A percentile compares a stretch with the other conserved stretches of the same genome.
Conservation (phyloP, 1,284 basidiomycete species). For the Malassezia restricta region DNA sequence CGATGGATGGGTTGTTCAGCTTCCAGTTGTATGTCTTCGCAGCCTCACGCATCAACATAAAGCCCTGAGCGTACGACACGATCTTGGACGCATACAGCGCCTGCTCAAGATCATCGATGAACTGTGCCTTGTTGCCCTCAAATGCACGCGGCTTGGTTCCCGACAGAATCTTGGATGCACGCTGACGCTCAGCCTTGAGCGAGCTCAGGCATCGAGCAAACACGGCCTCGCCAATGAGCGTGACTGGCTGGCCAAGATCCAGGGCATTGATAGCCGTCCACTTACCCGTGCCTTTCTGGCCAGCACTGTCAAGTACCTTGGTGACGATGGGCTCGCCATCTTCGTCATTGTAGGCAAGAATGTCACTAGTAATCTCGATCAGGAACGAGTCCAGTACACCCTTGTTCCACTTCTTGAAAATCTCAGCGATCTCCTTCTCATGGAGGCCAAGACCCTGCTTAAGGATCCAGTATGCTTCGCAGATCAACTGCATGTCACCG, state of each 20-base stretch:
- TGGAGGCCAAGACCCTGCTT: constrained; percentile 80
- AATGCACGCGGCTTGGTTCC: constrained; percentile 84
- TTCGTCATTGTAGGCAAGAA: constrained; percentile 61
- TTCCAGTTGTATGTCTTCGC: constrained; percentile 71
- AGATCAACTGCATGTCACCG: constrained; percentile 99
- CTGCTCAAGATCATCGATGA: constrained; percentile 97
- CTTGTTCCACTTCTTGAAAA: constrained; percentile 68
- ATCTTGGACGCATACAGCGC: constrained; percentile 99
- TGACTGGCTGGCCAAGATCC: constrained; percentile 78
- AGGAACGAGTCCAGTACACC: constrained; percentile 99
- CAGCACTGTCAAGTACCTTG: constrained; percentile 75
- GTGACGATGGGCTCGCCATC: constrained; percentile 79
- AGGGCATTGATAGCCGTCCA: constrained; percentile 99
- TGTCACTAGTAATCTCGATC: constrained; percentile 62
- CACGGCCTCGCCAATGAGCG: constrained; percentile 96
- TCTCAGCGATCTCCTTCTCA: constrained; percentile 41
- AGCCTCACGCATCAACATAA: constrained; percentile 98
- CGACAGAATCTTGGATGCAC: constrained; percentile 77
- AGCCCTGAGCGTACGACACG: constrained; percentile 74
- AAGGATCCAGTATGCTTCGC: constrained; percentile 73
- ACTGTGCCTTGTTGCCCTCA: constrained; percentile 96
- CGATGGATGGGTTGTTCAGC: constrained; percentile 77
- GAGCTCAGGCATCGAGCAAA: constrained; percentile 96
- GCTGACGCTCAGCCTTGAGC: constrained; percentile 90
- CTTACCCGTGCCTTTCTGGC: constrained; percentile 99